Conservation (phyloP, 352 stramenopile genomes). For the Phytophthora chlamydospora region DNA sequence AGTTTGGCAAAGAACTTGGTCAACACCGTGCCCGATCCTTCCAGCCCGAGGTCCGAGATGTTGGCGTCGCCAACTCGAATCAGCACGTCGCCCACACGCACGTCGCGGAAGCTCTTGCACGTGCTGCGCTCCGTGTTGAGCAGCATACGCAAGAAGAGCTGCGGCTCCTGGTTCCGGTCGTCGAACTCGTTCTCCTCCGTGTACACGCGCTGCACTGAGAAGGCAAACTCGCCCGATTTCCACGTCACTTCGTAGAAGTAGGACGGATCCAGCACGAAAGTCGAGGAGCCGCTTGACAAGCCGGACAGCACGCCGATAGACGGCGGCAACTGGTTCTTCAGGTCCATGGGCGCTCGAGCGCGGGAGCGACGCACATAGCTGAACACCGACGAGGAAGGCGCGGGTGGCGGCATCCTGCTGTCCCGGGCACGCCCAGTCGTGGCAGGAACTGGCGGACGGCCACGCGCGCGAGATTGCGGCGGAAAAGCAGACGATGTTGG, state of each 20-base stretch:
- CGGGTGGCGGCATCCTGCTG: constrained; percentile 15
- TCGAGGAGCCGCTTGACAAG: constrained; percentile 61
- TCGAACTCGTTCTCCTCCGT: constrained; percentile 50
- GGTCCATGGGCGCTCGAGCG: constrained; percentile 46
- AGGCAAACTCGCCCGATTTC: constrained; percentile 71
- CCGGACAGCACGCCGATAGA: constrained; percentile 68
- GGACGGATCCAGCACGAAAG: constrained; percentile 56
- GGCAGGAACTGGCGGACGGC: constrained; percentile 28
- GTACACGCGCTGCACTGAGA: constrained; percentile 77
- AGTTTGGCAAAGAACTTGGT: constrained; percentile 77
- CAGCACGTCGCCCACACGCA: constrained; percentile 68
- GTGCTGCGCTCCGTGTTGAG: constrained; percentile 77
- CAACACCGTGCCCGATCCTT: constrained; percentile 55
- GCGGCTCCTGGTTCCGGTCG: constrained; percentile 39
- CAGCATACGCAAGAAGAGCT: constrained; percentile 75
- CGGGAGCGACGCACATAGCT: constrained; percentile 48
- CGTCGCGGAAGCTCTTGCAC: constrained; percentile 65
- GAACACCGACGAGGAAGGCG: constrained; percentile 22
- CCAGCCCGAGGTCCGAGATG: constrained; percentile 69
- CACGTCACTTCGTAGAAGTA: constrained; percentile 71
- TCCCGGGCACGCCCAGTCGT: constrained; percentile 21
- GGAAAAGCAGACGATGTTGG: constrained; percentile 35
- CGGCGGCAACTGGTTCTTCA: constrained; percentile 64
- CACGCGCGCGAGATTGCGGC: constrained; percentile 25
- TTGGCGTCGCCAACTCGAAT: constrained; percentile 63